Evolutionary conservation across 2,329 filamentous ascomycete genomes (phyloP).

Genomic region (Beauveria scarabaeidicola): DNA sequence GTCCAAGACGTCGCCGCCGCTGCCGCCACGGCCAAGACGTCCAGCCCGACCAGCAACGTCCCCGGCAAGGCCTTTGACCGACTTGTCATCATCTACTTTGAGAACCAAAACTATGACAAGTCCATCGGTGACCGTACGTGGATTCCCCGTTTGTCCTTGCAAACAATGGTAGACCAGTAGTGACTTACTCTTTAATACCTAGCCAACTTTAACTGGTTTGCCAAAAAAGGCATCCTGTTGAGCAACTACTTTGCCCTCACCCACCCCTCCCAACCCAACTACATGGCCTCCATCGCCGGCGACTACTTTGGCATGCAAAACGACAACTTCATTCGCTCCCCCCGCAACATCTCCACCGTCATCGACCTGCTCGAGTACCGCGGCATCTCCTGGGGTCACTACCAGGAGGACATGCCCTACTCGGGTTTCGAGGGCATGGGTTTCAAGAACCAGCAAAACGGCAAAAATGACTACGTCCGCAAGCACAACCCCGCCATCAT

Average conservation of each 20-base stretch:
- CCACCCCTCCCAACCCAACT: slow-evolving; percentile 70
- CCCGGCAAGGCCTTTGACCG: slow-evolving; percentile 66
- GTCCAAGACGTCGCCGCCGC: slow-evolving; percentile 43
- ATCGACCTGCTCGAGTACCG: slow-evolving; percentile 60
- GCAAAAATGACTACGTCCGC: slow-evolving; percentile 68
- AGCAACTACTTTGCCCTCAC: slow-evolving; percentile 49
- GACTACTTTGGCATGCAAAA: slow-evolving; percentile 68
- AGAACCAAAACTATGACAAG: slow-evolving; percentile 64
- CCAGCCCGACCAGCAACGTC: slow-evolving; percentile 53
- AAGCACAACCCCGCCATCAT: slow-evolving; percentile 68
- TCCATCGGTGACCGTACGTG: slow-evolving; percentile 52
- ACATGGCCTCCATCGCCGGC: slow-evolving; percentile 58
- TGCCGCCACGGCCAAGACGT: slow-evolving; percentile 51
- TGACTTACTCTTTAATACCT: not conserved
- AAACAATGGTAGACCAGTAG: not conserved
- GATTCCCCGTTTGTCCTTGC: not conserved
- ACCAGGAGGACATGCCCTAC: slow-evolving; percentile 72
- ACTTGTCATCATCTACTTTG: slow-evolving; percentile 65
- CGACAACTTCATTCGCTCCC: slow-evolving; percentile 53
- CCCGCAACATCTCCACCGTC: slow-evolving; percentile 55
- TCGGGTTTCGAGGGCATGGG: slow-evolving; percentile 59
- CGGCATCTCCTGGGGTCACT: slow-evolving; percentile 60
- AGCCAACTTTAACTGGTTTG: slow-evolving; percentile 23
- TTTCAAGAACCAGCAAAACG: slow-evolving; percentile 56
- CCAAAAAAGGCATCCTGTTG: slow-evolving; percentile 24